A percentile compares a stretch with the other conserved stretches of the same genome.
Evolutionary conservation across 2,329 filamentous ascomycete species (phyloP).

Genomic region (Colletotrichum coccodes): DNA sequence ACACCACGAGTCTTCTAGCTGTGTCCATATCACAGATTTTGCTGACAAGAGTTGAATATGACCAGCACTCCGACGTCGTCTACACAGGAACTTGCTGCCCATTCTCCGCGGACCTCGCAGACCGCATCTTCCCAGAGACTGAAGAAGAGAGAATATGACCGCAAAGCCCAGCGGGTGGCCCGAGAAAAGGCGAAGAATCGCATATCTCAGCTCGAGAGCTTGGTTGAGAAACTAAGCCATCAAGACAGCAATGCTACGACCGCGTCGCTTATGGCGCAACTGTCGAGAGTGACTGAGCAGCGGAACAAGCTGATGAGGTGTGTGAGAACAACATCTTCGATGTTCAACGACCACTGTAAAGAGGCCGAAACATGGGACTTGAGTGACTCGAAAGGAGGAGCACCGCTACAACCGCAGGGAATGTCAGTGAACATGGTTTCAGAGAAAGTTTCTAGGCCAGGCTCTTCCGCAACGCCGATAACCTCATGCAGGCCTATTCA

Average conservation of each 20-base stretch:
- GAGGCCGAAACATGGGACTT: background rate
- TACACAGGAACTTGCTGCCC: background rate
- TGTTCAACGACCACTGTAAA: background rate
- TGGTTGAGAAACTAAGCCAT: slow-evolving; percentile 38
- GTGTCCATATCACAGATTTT: background rate
- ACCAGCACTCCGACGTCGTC: background rate
- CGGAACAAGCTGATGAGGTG: slow-evolving; percentile 27
- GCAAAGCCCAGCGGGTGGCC: slow-evolving; percentile 42
- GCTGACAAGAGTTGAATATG: background rate
- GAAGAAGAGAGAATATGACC: slow-evolving; percentile 44
- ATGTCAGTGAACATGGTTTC: background rate
- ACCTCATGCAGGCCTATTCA: background rate
- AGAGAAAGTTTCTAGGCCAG: background rate
- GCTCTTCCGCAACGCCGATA: background rate
- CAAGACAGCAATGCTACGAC: slow-evolving; percentile 37
- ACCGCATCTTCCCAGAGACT: slow-evolving; percentile 21
- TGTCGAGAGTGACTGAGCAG: slow-evolving; percentile 39
- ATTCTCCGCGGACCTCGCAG: background rate
- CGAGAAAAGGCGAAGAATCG: slow-evolving; percentile 43
- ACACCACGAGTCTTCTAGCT: background rate
- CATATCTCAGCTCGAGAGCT: slow-evolving; percentile 41
- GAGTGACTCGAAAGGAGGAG: no score
- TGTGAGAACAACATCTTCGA: background rate
- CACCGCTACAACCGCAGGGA: background rate
- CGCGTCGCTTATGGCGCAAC: slow-evolving; percentile 36